A percentile compares a stretch with the other conserved stretches of the same genome.
Evolutionary conservation across 2,329 filamentous ascomycete species (phyloP).

Genomic region (Pseudocercospora eumusae): DNA sequence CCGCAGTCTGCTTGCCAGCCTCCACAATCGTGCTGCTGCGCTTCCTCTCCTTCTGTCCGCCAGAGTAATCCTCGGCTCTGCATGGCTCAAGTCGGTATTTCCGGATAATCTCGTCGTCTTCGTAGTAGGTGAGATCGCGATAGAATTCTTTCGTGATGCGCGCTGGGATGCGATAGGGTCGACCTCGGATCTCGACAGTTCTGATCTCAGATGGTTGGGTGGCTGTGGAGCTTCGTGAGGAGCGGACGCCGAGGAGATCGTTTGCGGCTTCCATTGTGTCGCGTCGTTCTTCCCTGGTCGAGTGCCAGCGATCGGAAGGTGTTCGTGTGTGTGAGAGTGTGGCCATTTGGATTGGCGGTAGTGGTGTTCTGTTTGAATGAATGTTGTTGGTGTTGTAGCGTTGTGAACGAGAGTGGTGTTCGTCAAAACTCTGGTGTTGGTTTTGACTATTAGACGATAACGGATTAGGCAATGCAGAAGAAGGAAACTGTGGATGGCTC

Average conservation of each 20-base stretch:
- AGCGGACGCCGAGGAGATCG: slow-evolving; percentile 18
- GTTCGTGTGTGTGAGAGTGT: slow-evolving; percentile 16
- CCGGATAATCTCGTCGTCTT: slow-evolving; percentile 23
- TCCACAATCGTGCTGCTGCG: not conserved
- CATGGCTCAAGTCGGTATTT: slow-evolving; percentile 21
- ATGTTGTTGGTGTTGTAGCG: slow-evolving; percentile 9
- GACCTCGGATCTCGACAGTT: slow-evolving; percentile 21
- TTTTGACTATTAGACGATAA: slow-evolving; percentile 12
- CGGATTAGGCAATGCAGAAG: not conserved
- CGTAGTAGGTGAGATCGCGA: slow-evolving; percentile 22
- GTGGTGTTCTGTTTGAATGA: slow-evolving; percentile 2
- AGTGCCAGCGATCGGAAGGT: slow-evolving; percentile 17
- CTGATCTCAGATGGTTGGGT: slow-evolving; percentile 11
- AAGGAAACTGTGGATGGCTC: slow-evolving; percentile 13
- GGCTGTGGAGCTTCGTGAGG: not conserved
- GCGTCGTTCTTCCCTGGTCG: slow-evolving; percentile 16
- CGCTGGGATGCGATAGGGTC: slow-evolving; percentile 19
- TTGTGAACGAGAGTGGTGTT: not conserved
- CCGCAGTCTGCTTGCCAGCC: not conserved
- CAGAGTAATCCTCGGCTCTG: slow-evolving; percentile 9
- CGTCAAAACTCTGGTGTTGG: not conserved
- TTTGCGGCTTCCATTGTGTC: slow-evolving; percentile 16
- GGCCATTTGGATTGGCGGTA: slow-evolving; percentile 8
- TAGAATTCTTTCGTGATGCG: slow-evolving; percentile 20
- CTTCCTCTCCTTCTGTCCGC: not conserved